Evolutionary conservation across 148 eudicot genomes (phyloP), one percentile per base, ranked within the genome.

Genomic region (Fagopyrum esculentum): DNA sequence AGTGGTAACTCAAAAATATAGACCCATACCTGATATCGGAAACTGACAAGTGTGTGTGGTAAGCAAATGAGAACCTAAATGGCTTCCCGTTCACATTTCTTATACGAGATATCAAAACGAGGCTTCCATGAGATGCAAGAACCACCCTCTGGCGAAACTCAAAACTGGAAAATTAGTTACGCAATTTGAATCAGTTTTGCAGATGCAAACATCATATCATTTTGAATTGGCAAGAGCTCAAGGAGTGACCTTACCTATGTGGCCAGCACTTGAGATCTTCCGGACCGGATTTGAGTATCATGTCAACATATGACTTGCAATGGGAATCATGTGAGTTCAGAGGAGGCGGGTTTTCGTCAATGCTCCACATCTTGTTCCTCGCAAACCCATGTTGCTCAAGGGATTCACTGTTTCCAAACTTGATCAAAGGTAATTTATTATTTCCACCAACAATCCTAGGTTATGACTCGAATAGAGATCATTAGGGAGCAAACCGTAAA

Each of bases 311-410:
- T 6, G 93, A 87, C 87, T 89, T 90, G 8, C 91, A 88, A 63
- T 78, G 80, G 35, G 87, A 83, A 78, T 90, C 90, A 54, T 82
- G 84, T 64, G 85, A 78, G 71, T 78, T 81, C 19, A 89, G 76
- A 26, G 95, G 86, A 72, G 93, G 98, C 50, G 97, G 90, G 63
- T 87, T 85, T 12, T 92, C 84, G 47, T 95, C 99, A 29, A 89
- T 69, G 15, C 80, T 78, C 97, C 98, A 92, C 10, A 80, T 74
- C 85, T 81, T 88, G 85, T 90, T 92, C 83, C 92, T 87, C 15
- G 96, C 99, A 78, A 91, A 90, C 51, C 99, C 99, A 80, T 92
- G 90, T 84, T 86, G 94, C 73, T 95, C 99, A 78, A 86, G 93
- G 50, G 85, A 76, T 78, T 87, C 96, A 80, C 92, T 81, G 77